Conservation (phyloP, 2,329 filamentous ascomycete species). For the Polytolypa hystricis region DNA sequence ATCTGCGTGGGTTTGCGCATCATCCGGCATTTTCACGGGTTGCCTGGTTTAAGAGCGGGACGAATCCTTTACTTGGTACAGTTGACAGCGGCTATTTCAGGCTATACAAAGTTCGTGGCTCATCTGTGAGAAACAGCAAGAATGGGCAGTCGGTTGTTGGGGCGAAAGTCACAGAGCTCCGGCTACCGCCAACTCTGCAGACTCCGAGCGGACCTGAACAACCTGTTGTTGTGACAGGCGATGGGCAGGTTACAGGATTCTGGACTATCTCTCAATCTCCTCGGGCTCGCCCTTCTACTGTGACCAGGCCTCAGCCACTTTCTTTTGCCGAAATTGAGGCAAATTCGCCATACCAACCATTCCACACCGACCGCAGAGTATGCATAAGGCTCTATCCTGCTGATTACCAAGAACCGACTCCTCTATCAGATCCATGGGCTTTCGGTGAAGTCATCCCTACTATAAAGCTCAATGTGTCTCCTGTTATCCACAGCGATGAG, state of each 20-base stretch:
- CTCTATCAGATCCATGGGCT: constrained; percentile 36
- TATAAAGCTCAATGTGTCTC: constrained; percentile 36
- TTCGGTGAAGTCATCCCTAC: constrained; percentile 43
- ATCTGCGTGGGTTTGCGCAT: constrained; percentile 30
- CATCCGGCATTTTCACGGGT: constrained; percentile 33
- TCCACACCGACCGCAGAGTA: constrained; percentile 82
- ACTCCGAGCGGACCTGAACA: constrained; percentile 47
- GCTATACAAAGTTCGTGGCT: constrained; percentile 34
- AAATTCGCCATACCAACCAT: constrained; percentile 88
- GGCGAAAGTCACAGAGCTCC: constrained; percentile 55
- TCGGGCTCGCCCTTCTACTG: constrained; percentile 34
- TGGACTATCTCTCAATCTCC: constrained; percentile 31
- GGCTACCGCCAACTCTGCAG: constrained; percentile 52
- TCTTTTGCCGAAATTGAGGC: constrained; percentile 86
- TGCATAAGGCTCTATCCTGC: constrained; percentile 56
- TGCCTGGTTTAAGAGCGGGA: constrained; percentile 35
- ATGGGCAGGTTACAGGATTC: constrained; percentile 23
- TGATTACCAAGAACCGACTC: constrained; percentile 31
- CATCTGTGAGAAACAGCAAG: constrained; percentile 44
- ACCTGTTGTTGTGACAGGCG: constrained; percentile 41
- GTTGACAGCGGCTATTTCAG: constrained; percentile 36
- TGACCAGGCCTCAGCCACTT: constrained; percentile 43
- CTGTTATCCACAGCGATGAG: constrained; percentile 28
- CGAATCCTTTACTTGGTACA: constrained; percentile 32
- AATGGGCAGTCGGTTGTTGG: constrained; percentile 43